These are phyloP conservation scores for Neofusicoccum kwambonambiense DNA, from an alignment of 2,329 filamentous ascomycete genomes.

Conservation along the genomic window DNA sequence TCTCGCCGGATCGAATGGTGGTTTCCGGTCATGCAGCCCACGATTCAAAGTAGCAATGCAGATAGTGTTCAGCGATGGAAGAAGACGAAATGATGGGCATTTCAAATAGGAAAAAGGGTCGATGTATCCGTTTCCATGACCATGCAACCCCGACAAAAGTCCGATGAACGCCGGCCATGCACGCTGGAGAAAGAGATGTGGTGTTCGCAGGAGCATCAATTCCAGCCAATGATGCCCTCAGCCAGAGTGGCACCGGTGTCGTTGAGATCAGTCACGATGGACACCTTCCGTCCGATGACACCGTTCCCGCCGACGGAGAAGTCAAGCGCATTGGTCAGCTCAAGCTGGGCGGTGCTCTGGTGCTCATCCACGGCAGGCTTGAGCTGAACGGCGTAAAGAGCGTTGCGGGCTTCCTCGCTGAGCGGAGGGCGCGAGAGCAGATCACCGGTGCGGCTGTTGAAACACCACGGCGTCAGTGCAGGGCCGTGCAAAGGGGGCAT, in stretches of 20 bases:
- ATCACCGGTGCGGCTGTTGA: constrained; percentile 16
- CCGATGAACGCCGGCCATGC: not conserved
- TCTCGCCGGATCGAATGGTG: too few relatives aligned
- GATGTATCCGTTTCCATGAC: not conserved
- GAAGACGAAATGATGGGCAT: too few relatives aligned
- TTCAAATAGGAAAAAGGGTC: too few relatives aligned
- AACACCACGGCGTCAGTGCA: not conserved
- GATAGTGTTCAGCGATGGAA: not conserved
- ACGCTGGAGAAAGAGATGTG: not conserved
- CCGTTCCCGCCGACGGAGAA: constrained; percentile 11
- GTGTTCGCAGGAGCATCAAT: not conserved
- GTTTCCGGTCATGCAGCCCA: too few relatives aligned
- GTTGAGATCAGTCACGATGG: constrained; percentile 1
- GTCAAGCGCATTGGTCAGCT: constrained; percentile 6
- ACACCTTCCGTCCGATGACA: constrained; percentile 16
- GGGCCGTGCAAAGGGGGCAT: too few relatives aligned
- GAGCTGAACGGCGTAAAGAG: constrained; percentile 13
- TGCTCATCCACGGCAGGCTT: constrained; percentile 8
- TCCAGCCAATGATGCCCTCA: constrained; percentile 19
- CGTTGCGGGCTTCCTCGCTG: constrained; percentile 11
- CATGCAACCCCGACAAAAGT: not conserved
- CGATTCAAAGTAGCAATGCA: too few relatives aligned
- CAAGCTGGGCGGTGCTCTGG: constrained; percentile 1
- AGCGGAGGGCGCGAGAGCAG: not conserved
- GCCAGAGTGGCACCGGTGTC: not conserved